Base-by-base conservation (phyloP, 2,329 filamentous ascomycete genomes). In the Colletotrichum navitas region DNA sequence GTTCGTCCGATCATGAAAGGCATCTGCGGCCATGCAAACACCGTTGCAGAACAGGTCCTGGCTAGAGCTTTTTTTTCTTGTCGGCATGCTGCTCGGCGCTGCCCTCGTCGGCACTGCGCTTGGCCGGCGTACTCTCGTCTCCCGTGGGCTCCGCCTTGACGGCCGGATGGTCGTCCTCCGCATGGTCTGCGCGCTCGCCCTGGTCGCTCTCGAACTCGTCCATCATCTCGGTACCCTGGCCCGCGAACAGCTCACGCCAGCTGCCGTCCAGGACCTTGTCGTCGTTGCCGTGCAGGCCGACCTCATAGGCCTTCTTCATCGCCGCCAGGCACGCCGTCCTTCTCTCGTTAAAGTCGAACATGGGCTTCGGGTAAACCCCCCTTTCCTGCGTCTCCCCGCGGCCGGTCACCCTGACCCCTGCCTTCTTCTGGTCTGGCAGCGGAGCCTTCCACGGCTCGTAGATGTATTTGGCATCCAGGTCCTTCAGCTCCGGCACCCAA, bases 371-470 rank as follows among this genome's bases (percentile, higher is more conserved):
- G 78, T 94, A 95, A 0, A 85, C 81, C 0, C 83, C 85, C 32
- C 84, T 81, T 4, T 84, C 81, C 43, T 79, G 75, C 26, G 81
- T 80, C 8, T 76, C 78, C 2, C 86, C 86, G 73, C 90, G 85
- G 0, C 88, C 89, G 56, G 83, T 87, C 64, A 93, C 82, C 24
- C 88, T 78, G 63, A 93, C 91, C 0, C 90, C 88, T 68, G 92
- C 93, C 76, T 86, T 89, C 78, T 89, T 92, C 82, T 93, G 90
- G 68, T 94, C 92, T 26, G 81, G 81, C 49, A 91, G 85, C 2
- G 90, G 90, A 52, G 92, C 91, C 77, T 91, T 94, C 90, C 92
- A 93, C 7, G 93, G 93, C 83, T 95, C 92, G 75, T 94, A 95
- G 41, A 95, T 93, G 76, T 88, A 93, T 79, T 92, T 94, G 64